These are phyloP conservation scores for Ambrosiella xylebori DNA, from an alignment of 2,329 filamentous ascomycete genomes.

Conservation along the genomic window DNA sequence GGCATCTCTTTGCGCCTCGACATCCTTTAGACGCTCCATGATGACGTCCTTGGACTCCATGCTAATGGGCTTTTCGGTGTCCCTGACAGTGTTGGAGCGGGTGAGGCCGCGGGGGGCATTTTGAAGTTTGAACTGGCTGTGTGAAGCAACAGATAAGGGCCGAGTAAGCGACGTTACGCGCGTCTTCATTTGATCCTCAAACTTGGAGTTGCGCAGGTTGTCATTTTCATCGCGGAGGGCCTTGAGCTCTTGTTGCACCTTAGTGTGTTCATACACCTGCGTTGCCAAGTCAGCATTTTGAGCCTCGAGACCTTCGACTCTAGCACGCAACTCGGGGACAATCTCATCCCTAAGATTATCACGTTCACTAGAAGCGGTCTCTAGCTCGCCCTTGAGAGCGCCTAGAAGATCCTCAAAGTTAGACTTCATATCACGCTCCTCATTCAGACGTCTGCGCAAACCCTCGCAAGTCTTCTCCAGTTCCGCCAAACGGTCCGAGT, in stretches of 20 bases:
- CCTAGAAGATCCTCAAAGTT: slow-evolving; percentile 86
- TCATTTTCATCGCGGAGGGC: slow-evolving; percentile 50
- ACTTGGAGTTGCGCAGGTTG: slow-evolving; percentile 31
- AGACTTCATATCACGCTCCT: slow-evolving; percentile 74
- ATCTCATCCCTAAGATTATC: slow-evolving; percentile 85
- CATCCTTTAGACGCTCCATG: slow-evolving; percentile 71
- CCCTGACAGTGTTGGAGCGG: slow-evolving; percentile 43
- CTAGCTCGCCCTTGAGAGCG: slow-evolving; percentile 66
- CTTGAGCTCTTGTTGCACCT: slow-evolving; percentile 75
- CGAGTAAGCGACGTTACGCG: slow-evolving; percentile 13
- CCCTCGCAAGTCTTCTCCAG: slow-evolving; percentile 70
- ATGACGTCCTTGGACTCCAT: slow-evolving; percentile 49
- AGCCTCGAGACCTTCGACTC: slow-evolving; percentile 60
- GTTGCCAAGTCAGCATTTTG: slow-evolving; percentile 57
- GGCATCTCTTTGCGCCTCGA: slow-evolving; percentile 85
- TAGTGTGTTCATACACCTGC: slow-evolving; percentile 61
- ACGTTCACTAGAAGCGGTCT: slow-evolving; percentile 68
- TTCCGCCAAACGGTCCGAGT: slow-evolving; percentile 49
- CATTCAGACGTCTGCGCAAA: slow-evolving; percentile 59
- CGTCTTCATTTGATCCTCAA: slow-evolving; percentile 12
- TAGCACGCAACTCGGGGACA: slow-evolving; percentile 59
- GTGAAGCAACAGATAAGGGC: slow-evolving; percentile 20
- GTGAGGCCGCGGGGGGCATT: slow-evolving; percentile 24
- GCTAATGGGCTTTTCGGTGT: slow-evolving; percentile 15
- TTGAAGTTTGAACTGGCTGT: slow-evolving; percentile 18